Evolutionary conservation across 2,329 filamentous ascomycete species (phyloP), one percentile per base, ranked within the genome.

Genomic region (Paracorniculantispora psalliotae): DNA sequence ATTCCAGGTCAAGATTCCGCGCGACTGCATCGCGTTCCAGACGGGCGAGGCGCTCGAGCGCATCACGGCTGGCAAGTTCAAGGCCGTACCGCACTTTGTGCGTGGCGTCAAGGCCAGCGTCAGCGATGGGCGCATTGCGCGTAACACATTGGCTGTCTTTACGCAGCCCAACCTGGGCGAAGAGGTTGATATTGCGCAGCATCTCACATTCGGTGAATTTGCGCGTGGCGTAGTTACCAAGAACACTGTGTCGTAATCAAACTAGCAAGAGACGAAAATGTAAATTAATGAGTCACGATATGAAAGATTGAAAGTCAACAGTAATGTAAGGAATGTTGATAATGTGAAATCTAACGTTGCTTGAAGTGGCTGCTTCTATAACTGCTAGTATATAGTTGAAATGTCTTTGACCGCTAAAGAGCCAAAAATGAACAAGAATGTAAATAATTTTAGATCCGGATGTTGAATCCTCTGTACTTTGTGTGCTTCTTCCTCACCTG

Each of bases 41-140:
- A 99, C 93, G 0, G 94, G 93, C 2, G 91, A 97, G 75, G 88
- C 93, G 1, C 78, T 99, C 53, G 89, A 97, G 75, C 81, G 91
- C 60, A 97, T 99, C 70, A 97, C 93, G 0, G 79, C 83, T n/a
- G 94, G 94, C 10, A 86, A 84, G 68, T 96, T 99, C 79, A 91
- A 89, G 74, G 94, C 94, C 1, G 94, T 97, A 61, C 93, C 94
- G 64, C 94, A 99, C 77, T 97, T 96, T 72, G 94, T 99, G 9
- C 82, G 88, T 64, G 93, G 92, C 0, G 86, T 89, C 4, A 80
- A 83, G 63, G 78, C 82, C 1, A 81, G 79, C 47, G 75, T 73
- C 39, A 73, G 79, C 59, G 76, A 74, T 15, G 78, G 77, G 2
- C 76, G 77, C 28, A 81, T 92, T 61, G 89, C 89, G 28, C 79